A percentile compares a stretch with the other conserved stretches of the same genome.
These are phyloP conservation scores for Vanrija sp. DNA, from an alignment of 1,284 basidiomycete species.

Conservation along the genomic window DNA sequence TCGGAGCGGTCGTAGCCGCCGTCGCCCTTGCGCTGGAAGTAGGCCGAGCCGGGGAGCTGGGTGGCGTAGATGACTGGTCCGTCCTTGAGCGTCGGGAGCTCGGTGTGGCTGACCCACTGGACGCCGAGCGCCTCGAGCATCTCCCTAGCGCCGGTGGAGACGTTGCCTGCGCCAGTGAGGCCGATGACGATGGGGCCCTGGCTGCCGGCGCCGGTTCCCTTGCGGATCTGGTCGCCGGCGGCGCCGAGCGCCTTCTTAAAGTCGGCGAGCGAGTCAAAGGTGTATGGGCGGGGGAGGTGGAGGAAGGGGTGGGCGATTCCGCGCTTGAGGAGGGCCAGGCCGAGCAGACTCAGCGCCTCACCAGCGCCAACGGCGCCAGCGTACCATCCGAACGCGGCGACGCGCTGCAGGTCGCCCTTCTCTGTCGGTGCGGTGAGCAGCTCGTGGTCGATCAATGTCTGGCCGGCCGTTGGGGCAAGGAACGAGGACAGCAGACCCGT, in stretches of 20 bases:
- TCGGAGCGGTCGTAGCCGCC: conserved; percentile 59
- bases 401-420: conserved; percentile 60
- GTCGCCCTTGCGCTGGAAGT: conserved; percentile 60
- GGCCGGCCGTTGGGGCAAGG: conserved; percentile 47
- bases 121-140: conserved; percentile 69
- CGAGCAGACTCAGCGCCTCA: conserved; percentile 72
- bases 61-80: conserved; percentile 66
- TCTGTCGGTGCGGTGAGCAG: conserved; percentile 57
- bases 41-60: conserved; percentile 66
- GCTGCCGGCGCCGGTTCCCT: conserved; percentile 16
- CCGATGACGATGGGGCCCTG: conserved; percentile 76
- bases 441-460: conserved; percentile 77
- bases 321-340: conserved; percentile 68
- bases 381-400: conserved; percentile 83
- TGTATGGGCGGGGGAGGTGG: conserved; percentile 74
- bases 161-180: conserved; percentile 76
- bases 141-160: conserved; percentile 67
- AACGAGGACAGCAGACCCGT: conserved; percentile 69
- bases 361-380: conserved; percentile 81
- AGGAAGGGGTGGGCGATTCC: conserved; percentile 79
- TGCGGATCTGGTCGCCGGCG: conserved; percentile 53
- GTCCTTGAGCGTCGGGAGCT: conserved; percentile 58
- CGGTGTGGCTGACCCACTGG: conserved; percentile 56
- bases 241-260: conserved; percentile 59
- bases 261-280: conserved; percentile 59